A percentile compares a stretch with the other conserved stretches of the same genome.
Evolutionary conservation across 352 stramenopile species (phyloP).

Genomic region (Phytophthora colocasiae): DNA sequence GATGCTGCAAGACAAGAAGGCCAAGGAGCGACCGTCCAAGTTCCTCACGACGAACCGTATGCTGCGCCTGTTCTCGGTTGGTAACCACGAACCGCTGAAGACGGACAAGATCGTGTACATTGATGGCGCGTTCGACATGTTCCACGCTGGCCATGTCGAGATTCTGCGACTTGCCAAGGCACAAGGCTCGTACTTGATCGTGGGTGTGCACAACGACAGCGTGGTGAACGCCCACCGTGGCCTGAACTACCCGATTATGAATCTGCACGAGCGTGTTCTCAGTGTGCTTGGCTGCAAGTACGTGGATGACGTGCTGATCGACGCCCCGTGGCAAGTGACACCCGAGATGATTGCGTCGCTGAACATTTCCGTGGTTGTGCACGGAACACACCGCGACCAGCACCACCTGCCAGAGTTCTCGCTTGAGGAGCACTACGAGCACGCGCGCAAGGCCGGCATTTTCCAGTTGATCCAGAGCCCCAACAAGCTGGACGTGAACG

Average conservation of each 20-base stretch:
- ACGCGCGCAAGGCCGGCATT: constrained; percentile 82
- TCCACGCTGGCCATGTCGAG: constrained; percentile 97
- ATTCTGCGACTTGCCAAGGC: constrained; percentile 94
- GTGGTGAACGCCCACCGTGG: constrained; percentile 91
- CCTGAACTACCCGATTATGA: constrained; percentile 97
- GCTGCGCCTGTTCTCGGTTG: constrained; percentile 92
- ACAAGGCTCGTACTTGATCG: constrained; percentile 96
- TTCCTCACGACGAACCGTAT: constrained; percentile 97
- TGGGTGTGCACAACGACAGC: constrained; percentile 96
- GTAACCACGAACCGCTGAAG: constrained; percentile 89
- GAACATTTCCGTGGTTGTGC: constrained; percentile 83
- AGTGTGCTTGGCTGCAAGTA: constrained; percentile 97
- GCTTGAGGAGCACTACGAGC: constrained; percentile 83
- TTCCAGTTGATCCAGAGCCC: constrained; percentile 83
- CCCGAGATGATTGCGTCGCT: constrained; percentile 96
- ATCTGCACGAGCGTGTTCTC: constrained; percentile 98
- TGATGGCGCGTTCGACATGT: constrained; percentile 99
- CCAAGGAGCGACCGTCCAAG: constrained; percentile 87
- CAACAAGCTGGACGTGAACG: constrained; percentile 80
- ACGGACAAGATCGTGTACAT: constrained; percentile 97
- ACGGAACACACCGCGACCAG: constrained; percentile 88
- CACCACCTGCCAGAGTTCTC: constrained; percentile 65
- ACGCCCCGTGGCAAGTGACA: constrained; percentile 95
- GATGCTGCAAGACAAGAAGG: constrained; percentile 62
- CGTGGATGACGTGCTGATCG: constrained; percentile 98